Base-by-base conservation (phyloP, 1,284 basidiomycete genomes). In the Mycosarcoma mackinlayi region DNA sequence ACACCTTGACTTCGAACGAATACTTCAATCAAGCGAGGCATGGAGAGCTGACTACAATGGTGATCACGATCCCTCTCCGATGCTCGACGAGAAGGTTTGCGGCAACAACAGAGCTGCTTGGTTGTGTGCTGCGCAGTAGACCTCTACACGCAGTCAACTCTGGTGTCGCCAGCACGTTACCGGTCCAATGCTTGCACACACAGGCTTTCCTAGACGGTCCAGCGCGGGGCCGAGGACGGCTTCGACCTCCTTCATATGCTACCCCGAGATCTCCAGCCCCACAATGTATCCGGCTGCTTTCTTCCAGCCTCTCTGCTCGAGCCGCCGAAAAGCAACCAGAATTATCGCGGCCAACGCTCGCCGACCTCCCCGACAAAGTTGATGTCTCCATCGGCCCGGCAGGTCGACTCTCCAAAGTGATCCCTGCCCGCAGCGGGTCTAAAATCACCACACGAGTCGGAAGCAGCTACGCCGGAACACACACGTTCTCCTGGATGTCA, bases 401-500 rank as follows among this genome's bases (percentile, higher is more conserved):
- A 8, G 76, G 76, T 21, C 74, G 76, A 14, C 69, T 78, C 7
- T 61, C 76, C 34, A 77, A 77, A 56, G 59, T 76, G 24, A 59
- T 74, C n/a, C 50, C 56, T 1, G 63, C 76, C 0, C 62, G 73
- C 3, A 50, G 58, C 9, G 68, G 67, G 5, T 49, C 37, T 49
- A 71, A 68, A 47, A 77, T 79, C 49, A 79, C 77, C 27, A 76
- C 77, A 1, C 69, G 73, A 3, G 74, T 77, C 1, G 77, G 76
- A 1, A 74, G 70, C 51, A 74, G 66, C 50, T 78, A 69, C 59
- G 74, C 75, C 0, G 82, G 83, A n/a, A 76, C 77, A 7, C 82
- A 83, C 33, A 74, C 77, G 0, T 77, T 83, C 13, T 54, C 66
- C 24, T 84, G 83, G 83, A 53, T 75, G n/a, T 48, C 72, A 0